A percentile compares a stretch with the other conserved stretches of the same genome.
phyloP scores from a whole-genome alignment of 257 asterid genomes.

The Jacaranda mimosifolia region DNA sequence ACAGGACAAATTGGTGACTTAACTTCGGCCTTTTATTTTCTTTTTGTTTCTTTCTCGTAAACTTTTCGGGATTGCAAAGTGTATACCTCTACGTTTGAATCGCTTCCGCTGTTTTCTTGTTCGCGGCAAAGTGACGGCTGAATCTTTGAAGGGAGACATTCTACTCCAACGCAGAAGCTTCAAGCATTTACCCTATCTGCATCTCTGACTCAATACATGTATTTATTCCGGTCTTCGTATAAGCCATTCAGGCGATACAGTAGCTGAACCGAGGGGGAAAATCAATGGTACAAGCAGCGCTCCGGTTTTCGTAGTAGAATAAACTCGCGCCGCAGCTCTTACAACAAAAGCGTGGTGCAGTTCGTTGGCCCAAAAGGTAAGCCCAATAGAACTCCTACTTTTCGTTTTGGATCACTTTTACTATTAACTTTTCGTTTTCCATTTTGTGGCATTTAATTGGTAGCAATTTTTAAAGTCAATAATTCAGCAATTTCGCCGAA shows the following conservation, averaged over 20 bases:
- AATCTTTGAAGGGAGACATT: constrained; percentile 32
- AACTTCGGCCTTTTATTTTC: neutral
- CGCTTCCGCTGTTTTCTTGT: constrained; percentile 49
- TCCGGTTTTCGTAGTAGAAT: neutral
- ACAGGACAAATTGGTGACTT: neutral
- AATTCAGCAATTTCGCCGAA: too few relatives aligned
- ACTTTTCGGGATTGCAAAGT: constrained; percentile 22
- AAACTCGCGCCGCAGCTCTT: neutral
- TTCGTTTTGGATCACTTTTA: neutral
- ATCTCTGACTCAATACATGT: neutral
- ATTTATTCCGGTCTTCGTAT: neutral
- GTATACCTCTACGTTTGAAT: constrained; percentile 59
- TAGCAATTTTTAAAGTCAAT: too few relatives aligned
- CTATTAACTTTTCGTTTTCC: neutral
- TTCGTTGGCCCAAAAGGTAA: neutral
- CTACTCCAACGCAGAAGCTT: constrained; percentile 6
- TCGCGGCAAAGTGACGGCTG: constrained; percentile 15
- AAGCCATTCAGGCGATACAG: neutral
- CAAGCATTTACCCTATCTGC: neutral
- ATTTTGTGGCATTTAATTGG: too few relatives aligned
- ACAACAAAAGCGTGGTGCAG: neutral
- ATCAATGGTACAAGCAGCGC: neutral
- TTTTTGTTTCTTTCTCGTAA: neutral
- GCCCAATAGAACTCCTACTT: neutral
- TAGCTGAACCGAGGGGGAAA: neutral